phyloP scores from a whole-genome alignment of 768 basidiomycete species.

The Gelatoporia subvermispora region DNA sequence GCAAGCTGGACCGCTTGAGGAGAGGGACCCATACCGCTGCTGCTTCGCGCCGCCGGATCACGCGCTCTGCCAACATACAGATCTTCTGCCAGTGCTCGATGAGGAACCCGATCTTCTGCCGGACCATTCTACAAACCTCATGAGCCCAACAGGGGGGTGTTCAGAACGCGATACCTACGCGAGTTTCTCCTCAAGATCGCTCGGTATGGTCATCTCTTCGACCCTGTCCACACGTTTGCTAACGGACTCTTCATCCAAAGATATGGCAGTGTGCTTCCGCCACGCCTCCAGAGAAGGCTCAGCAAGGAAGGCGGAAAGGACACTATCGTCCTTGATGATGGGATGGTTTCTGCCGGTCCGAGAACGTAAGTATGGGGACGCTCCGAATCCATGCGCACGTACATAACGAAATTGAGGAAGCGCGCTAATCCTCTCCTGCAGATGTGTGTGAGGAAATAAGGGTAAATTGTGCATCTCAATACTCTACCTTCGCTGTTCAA shows the following conservation, averaged over 20 bases:
- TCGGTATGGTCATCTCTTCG: constrained; percentile 91
- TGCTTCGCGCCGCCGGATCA: constrained; percentile 86
- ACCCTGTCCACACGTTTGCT: constrained; percentile 73
- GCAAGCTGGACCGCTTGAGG: constrained; percentile 52
- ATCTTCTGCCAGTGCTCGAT: constrained; percentile 93
- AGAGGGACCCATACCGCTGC: constrained; percentile 79
- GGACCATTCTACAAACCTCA: constrained; percentile 50
- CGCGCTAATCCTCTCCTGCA: constrained; percentile 73
- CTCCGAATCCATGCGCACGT: constrained; percentile 23
- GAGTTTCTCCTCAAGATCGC: constrained; percentile 89
- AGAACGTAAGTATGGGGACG: constrained; percentile 1
- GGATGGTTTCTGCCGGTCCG: constrained; percentile 72
- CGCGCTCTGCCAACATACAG: constrained; percentile 80
- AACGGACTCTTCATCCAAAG: constrained; percentile 83
- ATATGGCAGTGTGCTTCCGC: constrained; percentile 74
- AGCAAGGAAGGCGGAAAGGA: constrained; percentile 75
- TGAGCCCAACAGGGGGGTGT: constrained; percentile 1
- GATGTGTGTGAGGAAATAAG: not conserved
- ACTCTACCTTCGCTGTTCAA: constrained; percentile 80
- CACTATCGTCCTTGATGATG: constrained; percentile 80
- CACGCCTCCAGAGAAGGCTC: constrained; percentile 83
- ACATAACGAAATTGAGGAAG: constrained; percentile 78
- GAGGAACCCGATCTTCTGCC: constrained; percentile 65
- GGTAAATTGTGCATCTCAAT: not conserved
- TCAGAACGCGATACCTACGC: constrained; percentile 36